phyloP scores from a whole-genome alignment of 768 basidiomycete species.

The Punctularia strigosozonata region DNA sequence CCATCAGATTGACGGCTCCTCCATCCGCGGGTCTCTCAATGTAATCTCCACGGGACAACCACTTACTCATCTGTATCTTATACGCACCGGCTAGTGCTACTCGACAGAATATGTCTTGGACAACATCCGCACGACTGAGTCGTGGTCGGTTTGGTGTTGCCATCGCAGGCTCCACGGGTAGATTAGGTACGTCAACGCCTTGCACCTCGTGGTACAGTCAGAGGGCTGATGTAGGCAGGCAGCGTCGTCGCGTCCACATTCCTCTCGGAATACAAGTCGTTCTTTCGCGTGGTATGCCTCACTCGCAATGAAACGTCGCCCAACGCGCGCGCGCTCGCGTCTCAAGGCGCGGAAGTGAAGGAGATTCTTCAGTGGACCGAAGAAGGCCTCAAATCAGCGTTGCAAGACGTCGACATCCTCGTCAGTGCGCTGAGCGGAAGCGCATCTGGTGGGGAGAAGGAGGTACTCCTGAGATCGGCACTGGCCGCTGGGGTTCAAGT shows the following conservation, averaged over 20 bases:
- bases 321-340: constrained; percentile 5
- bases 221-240: background rate
- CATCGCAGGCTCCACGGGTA: background rate
- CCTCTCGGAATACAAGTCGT: constrained; percentile 1
- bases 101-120: background rate
- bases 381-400: constrained; percentile 2
- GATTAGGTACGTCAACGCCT: background rate
- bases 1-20: no score
- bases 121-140: background rate
- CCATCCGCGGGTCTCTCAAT: background rate
- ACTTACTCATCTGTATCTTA: background rate
- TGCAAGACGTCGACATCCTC: constrained; percentile 13
- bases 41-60: background rate
- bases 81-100: background rate
- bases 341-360: constrained; percentile 9
- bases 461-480: constrained; percentile 5
- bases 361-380: constrained; percentile 1
- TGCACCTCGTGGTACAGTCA: background rate
- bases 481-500: constrained; percentile 9
- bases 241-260: background rate
- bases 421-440: constrained; percentile 8
- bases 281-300: constrained; percentile 10
- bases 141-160: background rate
- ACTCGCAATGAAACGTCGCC: constrained; percentile 8
- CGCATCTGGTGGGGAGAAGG: background rate